Base-by-base conservation (phyloP, 805 yeast species). In the Lipomyces japonicus region DNA sequence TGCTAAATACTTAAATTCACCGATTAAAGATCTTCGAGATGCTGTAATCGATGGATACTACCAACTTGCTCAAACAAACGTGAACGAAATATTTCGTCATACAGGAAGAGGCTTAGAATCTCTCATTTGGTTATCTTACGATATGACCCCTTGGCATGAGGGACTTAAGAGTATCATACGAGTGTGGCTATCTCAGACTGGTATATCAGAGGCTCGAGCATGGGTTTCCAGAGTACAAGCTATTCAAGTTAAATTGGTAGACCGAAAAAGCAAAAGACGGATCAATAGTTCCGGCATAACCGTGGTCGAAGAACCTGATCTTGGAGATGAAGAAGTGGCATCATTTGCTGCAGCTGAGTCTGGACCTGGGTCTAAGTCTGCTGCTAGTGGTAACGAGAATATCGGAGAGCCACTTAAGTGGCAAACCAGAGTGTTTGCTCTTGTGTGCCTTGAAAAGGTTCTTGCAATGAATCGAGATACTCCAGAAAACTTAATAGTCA, bases 171-270 rank as follows among this genome's bases (percentile, higher is more conserved):
- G 68, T 2, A 68, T 84, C 42, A 71, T 86, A 10, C 64, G 61
- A 14, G 74, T 78, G 16, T 86, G 93, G 91, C 65, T 85, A 39
- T 79, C 77, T 16, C 73, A 77, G 22, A 74, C 76, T 2, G 68
- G 64, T 3, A 72, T 69, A 26, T 55, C 70, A 14, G 75, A 72
- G 12, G 67, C 75, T 23, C 46, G 52, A 10, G 64, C 64, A 41
- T 85, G 93, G 93, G 77, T 85, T 50, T 63, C 69, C 1, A 75
- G 79, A 30, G 67, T 84, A 38, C 77, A 75, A 47, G 68, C 73
- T 14, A 63, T 82, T 48, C 59, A 51, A 53, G 48, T 62, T 59
- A 32, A 60, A 56, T 35, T 46, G 12, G 51, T 55, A 1, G 44
- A 44, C 4, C 28, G 46, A 14, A 34, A 34, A 18, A 34, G 7